Evolutionary conservation across 2,329 filamentous ascomycete species (phyloP).

Genomic region (Bipolaris oryzae): DNA sequence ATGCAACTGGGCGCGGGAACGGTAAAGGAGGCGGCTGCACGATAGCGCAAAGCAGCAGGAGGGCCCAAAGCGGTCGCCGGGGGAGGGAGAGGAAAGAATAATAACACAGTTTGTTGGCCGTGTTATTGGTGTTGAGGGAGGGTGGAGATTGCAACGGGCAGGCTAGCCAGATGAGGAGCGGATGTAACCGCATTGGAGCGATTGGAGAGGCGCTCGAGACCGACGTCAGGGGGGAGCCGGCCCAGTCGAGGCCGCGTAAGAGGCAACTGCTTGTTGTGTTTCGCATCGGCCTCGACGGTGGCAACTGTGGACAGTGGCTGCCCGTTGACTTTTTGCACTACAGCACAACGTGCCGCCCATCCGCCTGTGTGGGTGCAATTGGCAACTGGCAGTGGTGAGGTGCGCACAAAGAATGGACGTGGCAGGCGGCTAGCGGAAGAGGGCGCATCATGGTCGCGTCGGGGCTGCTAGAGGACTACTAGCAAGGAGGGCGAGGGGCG

Average conservation of each 20-base stretch:
- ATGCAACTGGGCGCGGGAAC: neutral
- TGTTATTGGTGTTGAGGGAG: constrained; percentile 6
- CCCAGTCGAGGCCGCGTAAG: constrained; percentile 17
- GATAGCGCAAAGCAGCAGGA: neutral
- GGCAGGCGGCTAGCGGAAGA: constrained; percentile 9
- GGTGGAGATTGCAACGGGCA: constrained; percentile 15
- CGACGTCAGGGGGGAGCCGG: constrained; percentile 5
- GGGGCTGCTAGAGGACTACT: neutral
- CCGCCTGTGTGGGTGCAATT: neutral
- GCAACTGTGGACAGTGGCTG: constrained; percentile 2
- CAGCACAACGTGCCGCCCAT: neutral
- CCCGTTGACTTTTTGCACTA: neutral
- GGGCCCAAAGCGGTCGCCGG: neutral
- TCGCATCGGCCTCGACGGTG: constrained; percentile 4
- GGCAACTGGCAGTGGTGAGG: neutral
- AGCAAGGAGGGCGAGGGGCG: constrained; percentile 13
- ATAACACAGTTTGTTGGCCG: constrained; percentile 7
- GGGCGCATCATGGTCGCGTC: constrained; percentile 7
- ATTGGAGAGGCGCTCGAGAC: constrained; percentile 13
- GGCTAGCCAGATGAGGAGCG: constrained; percentile 10
- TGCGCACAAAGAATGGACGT: neutral
- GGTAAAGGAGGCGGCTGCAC: constrained; percentile 8
- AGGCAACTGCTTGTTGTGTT: constrained; percentile 16
- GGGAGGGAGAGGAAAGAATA: constrained; percentile 6
- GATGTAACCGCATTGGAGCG: constrained; percentile 14